A percentile compares a stretch with the other conserved stretches of the same genome.
Conservation (phyloP, 495 filamentous ascomycete species). For the Talaromyces trachyspermus region DNA sequence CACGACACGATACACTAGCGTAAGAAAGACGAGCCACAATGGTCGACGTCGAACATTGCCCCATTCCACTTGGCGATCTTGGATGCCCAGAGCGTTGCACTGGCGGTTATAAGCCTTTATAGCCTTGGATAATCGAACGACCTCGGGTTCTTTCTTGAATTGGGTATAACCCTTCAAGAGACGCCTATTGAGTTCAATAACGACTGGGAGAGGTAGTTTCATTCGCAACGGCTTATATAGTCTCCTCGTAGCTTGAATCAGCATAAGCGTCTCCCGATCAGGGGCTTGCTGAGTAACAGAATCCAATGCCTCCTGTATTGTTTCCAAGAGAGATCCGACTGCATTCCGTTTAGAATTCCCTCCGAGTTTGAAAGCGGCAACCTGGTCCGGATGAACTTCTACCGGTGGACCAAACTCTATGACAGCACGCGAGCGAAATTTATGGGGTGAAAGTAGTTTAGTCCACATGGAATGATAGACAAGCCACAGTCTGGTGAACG, state of each 20-base stretch:
- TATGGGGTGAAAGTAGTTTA: conserved; percentile 94
- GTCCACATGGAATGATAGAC: conserved; percentile 80
- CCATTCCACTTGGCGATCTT: conserved; percentile 81
- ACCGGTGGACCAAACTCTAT: conserved; percentile 77
- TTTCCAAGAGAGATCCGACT: conserved; percentile 62
- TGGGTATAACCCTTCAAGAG: conserved; percentile 72
- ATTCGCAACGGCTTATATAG: conserved; percentile 78
- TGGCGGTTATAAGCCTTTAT: conserved; percentile 72
- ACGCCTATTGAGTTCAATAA: conserved; percentile 78
- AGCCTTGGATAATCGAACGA: conserved; percentile 58
- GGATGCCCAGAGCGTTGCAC: conserved; percentile 64
- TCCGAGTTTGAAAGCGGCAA: conserved; percentile 65
- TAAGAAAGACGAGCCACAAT: conserved; percentile 53
- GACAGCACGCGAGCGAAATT: conserved; percentile 81
- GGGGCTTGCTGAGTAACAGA: conserved; percentile 77
- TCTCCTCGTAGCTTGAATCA: conserved; percentile 76
- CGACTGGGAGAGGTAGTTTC: conserved; percentile 72
- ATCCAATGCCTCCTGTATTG: conserved; percentile 61
- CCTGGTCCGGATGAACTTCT: conserved; percentile 63
- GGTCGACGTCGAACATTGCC: conserved; percentile 50
- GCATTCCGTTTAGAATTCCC: conserved; percentile 61
- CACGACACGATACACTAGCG: conserved; percentile 62
- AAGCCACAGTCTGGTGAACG: conserved; percentile 66
- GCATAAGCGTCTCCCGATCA: conserved; percentile 82
- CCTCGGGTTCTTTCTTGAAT: conserved; percentile 72